Conservation (phyloP, 83 land plant species). For the Picea abies region DNA sequence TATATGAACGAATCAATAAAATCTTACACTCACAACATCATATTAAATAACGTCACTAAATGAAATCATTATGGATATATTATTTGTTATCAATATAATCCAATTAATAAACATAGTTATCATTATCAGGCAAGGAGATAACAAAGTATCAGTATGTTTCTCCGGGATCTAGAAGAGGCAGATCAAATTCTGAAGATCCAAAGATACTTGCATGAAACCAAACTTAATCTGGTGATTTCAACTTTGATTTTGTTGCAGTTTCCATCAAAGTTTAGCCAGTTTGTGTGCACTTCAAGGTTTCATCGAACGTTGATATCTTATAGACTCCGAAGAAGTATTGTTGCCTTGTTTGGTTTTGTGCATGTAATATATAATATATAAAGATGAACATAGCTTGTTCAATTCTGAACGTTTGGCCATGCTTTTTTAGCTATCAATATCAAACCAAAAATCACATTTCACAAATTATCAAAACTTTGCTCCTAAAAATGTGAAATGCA, state of each 20-base stretch:
- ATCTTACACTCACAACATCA: too few relatives aligned
- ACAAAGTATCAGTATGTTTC: not conserved
- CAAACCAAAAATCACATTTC: too few relatives aligned
- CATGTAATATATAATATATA: not conserved
- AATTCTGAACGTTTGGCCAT: too few relatives aligned
- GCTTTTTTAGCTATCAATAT: too few relatives aligned
- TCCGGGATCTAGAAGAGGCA: slow-evolving; percentile 93
- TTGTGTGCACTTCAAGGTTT: not conserved
- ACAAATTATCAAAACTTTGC: too few relatives aligned
- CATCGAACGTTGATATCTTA: not conserved
- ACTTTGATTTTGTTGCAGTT: not conserved
- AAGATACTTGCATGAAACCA: slow-evolving; percentile 93
- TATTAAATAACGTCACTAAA: too few relatives aligned
- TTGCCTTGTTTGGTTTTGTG: not conserved
- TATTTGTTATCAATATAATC: too few relatives aligned
- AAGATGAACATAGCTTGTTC: too few relatives aligned
- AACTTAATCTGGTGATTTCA: slow-evolving; percentile 73
- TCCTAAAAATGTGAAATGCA: too few relatives aligned
- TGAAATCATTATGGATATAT: too few relatives aligned
- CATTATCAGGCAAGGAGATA: slow-evolving; percentile 16
- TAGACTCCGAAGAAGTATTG: not conserved
- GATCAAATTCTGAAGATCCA: slow-evolving; percentile 95
- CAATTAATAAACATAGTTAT: not conserved
- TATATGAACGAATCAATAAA: too few relatives aligned
- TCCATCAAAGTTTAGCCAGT: not conserved